Conservation (phyloP, 2,329 filamentous ascomycete species). For the Furcasterigmium sp. region DNA sequence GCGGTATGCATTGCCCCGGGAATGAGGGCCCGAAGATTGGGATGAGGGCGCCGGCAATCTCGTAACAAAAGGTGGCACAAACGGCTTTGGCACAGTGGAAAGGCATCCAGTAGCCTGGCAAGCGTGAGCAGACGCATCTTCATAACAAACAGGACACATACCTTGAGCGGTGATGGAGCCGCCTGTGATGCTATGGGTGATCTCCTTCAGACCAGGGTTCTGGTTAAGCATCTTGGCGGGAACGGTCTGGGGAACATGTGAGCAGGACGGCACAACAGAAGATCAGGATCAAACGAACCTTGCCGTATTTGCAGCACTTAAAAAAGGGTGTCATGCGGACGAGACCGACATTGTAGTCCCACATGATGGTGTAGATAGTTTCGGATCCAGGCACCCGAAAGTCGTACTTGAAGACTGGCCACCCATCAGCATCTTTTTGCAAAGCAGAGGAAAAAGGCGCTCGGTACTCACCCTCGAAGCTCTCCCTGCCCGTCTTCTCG, state of each 20-base stretch:
- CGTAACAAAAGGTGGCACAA: conserved; percentile 83
- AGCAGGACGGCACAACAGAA: background rate
- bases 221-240: conserved; percentile 75
- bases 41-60: conserved; percentile 78
- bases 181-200: conserved; percentile 91
- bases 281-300: conserved; percentile 48
- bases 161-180: conserved; percentile 88
- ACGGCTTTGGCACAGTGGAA: conserved; percentile 80
- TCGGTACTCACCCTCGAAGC: conserved; percentile 68
- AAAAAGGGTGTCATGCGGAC: conserved; percentile 94
- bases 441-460: background rate
- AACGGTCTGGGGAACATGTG: conserved; percentile 58
- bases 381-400: conserved; percentile 67
- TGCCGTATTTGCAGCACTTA: conserved; percentile 81
- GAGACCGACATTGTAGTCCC: conserved; percentile 94
- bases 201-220: conserved; percentile 80
- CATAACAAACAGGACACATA: conserved; percentile 30
- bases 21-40: conserved; percentile 87
- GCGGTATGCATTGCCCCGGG: conserved; percentile 62
- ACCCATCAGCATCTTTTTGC: conserved; percentile 3
- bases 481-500: conserved; percentile 79
- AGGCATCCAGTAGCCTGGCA: conserved; percentile 91
- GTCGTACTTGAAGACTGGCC: conserved; percentile 73
- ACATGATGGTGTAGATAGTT: conserved; percentile 73
- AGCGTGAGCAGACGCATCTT: background rate